phyloP scores from a whole-genome alignment of 2,329 filamentous ascomycete species.

The Zymoseptoria tritici region DNA sequence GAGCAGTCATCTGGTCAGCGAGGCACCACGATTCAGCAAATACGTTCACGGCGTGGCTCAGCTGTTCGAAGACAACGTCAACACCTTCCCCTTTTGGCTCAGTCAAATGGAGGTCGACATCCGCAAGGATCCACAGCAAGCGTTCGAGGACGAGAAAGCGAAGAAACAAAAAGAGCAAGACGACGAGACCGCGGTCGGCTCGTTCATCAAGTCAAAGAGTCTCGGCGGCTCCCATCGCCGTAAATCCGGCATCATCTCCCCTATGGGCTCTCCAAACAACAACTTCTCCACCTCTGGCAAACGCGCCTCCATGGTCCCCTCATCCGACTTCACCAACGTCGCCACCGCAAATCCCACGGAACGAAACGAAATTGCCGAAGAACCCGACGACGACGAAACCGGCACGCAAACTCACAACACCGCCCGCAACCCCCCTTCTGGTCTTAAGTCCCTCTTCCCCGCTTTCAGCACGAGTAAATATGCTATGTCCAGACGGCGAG shows the following conservation, averaged over 20 bases:
- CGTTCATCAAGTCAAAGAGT: constrained; percentile 57
- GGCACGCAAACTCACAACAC: constrained; percentile 28
- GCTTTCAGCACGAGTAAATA: constrained; percentile 72
- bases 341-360: constrained; percentile 19
- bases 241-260: constrained; percentile 60
- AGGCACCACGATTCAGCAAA: constrained; percentile 87
- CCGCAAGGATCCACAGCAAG: constrained; percentile 79
- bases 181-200: constrained; percentile 83
- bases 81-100: constrained; percentile 93
- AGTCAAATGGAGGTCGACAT: constrained; percentile 89
- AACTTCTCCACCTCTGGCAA: constrained; percentile 42
- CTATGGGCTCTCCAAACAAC: constrained; percentile 55
- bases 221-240: constrained; percentile 27
- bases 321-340: constrained; percentile 3
- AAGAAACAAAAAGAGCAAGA: constrained; percentile 72
- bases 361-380: constrained; percentile 34
- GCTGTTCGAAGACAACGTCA: constrained; percentile 90
- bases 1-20: constrained; percentile 83
- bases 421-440: constrained; percentile 35
- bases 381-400: constrained; percentile 45
- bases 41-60: constrained; percentile 90
- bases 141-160: constrained; percentile 87
- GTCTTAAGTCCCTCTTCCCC: constrained; percentile 66
- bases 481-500: constrained; percentile 47
- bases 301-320: not conserved